Percentiles rank a stretch among this genome's conserved stretches.
Evolutionary conservation across 257 asterid genomes (phyloP).

Genomic region (Fraxinus americana): DNA sequence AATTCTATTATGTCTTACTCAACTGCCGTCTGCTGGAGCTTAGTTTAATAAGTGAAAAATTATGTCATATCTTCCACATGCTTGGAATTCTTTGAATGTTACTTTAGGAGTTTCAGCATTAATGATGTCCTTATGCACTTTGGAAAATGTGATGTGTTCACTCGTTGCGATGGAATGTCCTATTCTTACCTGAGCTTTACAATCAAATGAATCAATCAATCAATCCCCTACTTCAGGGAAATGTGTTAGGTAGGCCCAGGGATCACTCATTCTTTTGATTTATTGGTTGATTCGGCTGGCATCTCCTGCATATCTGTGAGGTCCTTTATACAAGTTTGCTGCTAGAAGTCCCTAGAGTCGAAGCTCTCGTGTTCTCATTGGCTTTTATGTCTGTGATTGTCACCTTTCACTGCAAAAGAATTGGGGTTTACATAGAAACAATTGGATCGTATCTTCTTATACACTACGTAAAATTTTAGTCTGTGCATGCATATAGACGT

Average conservation of each 20-base stretch:
- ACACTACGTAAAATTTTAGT: neutral
- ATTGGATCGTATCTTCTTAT: neutral
- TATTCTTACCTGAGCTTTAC: neutral
- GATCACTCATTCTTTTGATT: neutral
- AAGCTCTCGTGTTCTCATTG: slow-evolving; percentile 8
- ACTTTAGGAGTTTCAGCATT: slow-evolving; percentile 12
- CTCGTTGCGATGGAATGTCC: neutral
- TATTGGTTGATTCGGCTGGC: neutral
- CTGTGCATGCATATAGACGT: neutral
- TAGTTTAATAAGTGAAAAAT: slow-evolving; percentile 17
- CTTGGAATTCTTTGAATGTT: neutral
- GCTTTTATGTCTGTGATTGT: neutral
- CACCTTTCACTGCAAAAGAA: slow-evolving; percentile 7
- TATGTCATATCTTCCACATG: slow-evolving; percentile 18
- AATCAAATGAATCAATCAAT: neutral
- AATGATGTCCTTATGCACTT: slow-evolving; percentile 22
- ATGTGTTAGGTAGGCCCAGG: neutral
- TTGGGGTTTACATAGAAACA: neutral
- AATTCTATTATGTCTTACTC: slow-evolving; percentile 1
- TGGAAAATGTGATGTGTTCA: neutral
- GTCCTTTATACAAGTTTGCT: neutral
- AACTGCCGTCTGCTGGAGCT: slow-evolving; percentile 22
- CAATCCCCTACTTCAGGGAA: neutral
- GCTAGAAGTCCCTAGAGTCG: neutral
- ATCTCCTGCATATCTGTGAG: neutral